Evolutionary conservation across 169 alveolate genomes (phyloP).

Genomic region (Babesia bovis): DNA sequence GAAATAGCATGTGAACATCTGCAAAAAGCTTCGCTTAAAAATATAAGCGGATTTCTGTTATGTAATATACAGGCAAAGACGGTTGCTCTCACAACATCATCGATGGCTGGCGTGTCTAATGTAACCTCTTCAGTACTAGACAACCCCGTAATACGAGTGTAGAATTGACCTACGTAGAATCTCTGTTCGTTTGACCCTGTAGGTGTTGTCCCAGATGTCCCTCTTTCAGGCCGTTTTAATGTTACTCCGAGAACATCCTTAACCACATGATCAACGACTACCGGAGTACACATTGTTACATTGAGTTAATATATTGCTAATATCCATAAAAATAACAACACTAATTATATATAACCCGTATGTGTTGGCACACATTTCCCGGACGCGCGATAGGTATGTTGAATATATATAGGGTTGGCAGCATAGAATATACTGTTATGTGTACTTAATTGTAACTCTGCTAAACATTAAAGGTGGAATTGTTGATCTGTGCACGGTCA

Average conservation of each 20-base stretch:
- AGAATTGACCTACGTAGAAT: conserved; percentile 59
- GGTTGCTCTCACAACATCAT: conserved; percentile 48
- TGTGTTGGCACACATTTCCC: too few species aligned
- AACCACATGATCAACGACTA: conserved; percentile 26
- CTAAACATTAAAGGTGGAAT: background rate
- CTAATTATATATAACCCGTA: too few species aligned
- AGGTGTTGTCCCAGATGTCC: conserved; percentile 2
- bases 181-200: background rate
- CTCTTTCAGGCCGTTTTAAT: conserved; percentile 33
- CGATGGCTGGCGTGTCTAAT: conserved; percentile 29
- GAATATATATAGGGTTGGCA: background rate
- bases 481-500: too few species aligned
- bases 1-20: conserved; percentile 12
- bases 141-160: conserved; percentile 40
- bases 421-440: background rate
- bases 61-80: conserved; percentile 58
- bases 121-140: conserved; percentile 30
- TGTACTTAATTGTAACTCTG: background rate
- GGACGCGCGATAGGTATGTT: too few species aligned
- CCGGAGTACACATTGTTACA: conserved; percentile 2
- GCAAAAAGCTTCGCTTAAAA: conserved; percentile 37
- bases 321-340: background rate
- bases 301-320: background rate
- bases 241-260: conserved; percentile 41
- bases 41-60: conserved; percentile 32